Base-by-base conservation (phyloP, 768 basidiomycete genomes). In the Pulveroboletus ravenelii region DNA sequence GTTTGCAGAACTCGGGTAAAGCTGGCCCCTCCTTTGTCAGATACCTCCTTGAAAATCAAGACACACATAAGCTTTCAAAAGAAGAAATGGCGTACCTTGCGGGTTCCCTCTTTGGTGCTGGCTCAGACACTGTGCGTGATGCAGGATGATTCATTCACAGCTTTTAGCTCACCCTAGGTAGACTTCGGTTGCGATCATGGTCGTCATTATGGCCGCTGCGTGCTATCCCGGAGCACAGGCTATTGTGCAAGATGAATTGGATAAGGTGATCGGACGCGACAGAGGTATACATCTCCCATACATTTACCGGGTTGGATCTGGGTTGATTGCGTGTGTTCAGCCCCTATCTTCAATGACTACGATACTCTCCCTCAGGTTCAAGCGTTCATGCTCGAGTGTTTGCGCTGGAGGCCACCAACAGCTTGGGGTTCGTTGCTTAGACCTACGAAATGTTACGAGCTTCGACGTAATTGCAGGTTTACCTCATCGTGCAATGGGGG, bases 41-140 rank as follows among this genome's bases (percentile, higher is more conserved):
- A 59, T 80, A 82, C 51, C 74, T 85, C 30, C 66, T 84, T 1
- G 78, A 82, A 54, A 75, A 76, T 15, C 80, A 83, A 57, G 51
- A 60, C 2, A 75, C 79, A 41, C 75, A 80, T 41, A 77, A 74
- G 10, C 73, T 84, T 10, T 74, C 80, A 3, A 70, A 79, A 47
- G 70, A 78, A 48, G 82, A 85, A 58, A 74, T 76, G 23, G 78
- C 82, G 0, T 85, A 85, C 61, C 74, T 85, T 23, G 78, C 79
- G 0, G 84, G 84, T 0, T 74, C 75, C 34, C 78, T 85, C 65
- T 85, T 82, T 53, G 84, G 84, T 23, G 82, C 82, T 32, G 84
- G 83, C 12, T 76, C 79, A 0, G 83, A 84, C 55, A 85, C 82
- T 15, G 73, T 72, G 46, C 34, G 68, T 60, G 6, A n/a, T n/a